phyloP scores from a whole-genome alignment of 352 stramenopile genomes.

The Pythium myriotylum region DNA sequence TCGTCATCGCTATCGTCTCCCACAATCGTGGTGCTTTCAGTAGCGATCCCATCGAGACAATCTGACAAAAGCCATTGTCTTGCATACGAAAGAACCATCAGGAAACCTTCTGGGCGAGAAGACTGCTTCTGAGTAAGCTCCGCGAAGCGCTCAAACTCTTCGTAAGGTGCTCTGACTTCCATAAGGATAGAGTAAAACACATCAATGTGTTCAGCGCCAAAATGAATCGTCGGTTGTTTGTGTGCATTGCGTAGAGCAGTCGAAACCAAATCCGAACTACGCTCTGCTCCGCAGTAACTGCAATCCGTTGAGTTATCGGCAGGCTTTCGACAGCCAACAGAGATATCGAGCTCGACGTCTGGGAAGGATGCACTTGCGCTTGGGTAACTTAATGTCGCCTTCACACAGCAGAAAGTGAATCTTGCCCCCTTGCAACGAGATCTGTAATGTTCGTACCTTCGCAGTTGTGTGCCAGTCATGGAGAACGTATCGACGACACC shows the following conservation, averaged over 20 bases:
- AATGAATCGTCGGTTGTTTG: conserved; percentile 63
- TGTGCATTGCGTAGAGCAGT: conserved; percentile 5
- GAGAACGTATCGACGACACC: conserved; percentile 74
- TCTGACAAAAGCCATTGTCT: conserved; percentile 86
- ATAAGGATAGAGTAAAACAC: conserved; percentile 86
- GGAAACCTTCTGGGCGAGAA: conserved; percentile 82
- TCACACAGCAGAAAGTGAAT: not conserved
- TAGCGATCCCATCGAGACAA: conserved; percentile 62
- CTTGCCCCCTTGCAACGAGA: no score
- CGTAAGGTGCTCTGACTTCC: conserved; percentile 86
- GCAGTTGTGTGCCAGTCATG: conserved; percentile 81
- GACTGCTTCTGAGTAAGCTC: conserved; percentile 70
- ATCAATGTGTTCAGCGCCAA: conserved; percentile 79
- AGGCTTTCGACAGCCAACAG: conserved; percentile 46
- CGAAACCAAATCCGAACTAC: not conserved
- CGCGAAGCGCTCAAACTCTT: conserved; percentile 78
- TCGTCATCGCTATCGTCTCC: conserved; percentile 51
- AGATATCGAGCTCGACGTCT: conserved; percentile 78
- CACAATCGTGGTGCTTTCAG: conserved; percentile 14
- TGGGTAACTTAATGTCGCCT: conserved; percentile 71
- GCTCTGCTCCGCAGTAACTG: conserved; percentile 22
- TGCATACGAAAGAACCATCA: conserved; percentile 83
- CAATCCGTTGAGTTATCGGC: conserved; percentile 12
- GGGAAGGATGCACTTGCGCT: conserved; percentile 78
- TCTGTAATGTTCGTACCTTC: conserved; percentile 48